Evolutionary conservation across 176 grass and related monocot species (phyloP).

Genomic region (Hsuehochloa calcarea): DNA sequence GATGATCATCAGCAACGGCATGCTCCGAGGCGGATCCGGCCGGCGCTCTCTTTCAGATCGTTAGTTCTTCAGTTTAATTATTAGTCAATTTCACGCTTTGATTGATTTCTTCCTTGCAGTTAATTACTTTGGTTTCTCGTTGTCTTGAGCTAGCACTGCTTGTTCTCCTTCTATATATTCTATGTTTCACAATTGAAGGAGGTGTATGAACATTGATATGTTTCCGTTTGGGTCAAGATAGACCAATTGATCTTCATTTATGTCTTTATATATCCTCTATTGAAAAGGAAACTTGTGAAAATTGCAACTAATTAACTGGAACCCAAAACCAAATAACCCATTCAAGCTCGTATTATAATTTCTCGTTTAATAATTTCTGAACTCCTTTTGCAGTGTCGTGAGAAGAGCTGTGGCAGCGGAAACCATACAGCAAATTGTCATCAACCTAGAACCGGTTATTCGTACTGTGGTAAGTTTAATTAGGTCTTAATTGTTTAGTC

Average conservation of each 20-base stretch:
- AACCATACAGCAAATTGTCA: slow-evolving; percentile 29
- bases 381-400: slow-evolving; percentile 20
- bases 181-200: background rate
- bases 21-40: background rate
- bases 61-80: background rate
- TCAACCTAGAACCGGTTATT: slow-evolving; percentile 39
- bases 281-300: too few species aligned
- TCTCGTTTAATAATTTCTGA: background rate
- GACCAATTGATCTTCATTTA: too few species aligned
- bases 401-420: slow-evolving; percentile 23
- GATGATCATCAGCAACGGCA: slow-evolving; percentile 22
- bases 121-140: background rate
- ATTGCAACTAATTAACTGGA: too few species aligned
- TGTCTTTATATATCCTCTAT: too few species aligned
- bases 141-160: background rate
- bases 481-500: background rate
- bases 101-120: background rate
- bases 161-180: too few species aligned
- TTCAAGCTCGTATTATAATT: background rate
- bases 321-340: background rate
- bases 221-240: background rate
- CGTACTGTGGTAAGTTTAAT: slow-evolving; percentile 32
- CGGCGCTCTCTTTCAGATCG: slow-evolving; percentile 12
- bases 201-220: background rate
- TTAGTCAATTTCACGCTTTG: background rate